A percentile compares a stretch with the other conserved stretches of the same genome.
phyloP scores from a whole-genome alignment of 768 basidiomycete genomes.

The Boletus rufocinnamomeus region DNA sequence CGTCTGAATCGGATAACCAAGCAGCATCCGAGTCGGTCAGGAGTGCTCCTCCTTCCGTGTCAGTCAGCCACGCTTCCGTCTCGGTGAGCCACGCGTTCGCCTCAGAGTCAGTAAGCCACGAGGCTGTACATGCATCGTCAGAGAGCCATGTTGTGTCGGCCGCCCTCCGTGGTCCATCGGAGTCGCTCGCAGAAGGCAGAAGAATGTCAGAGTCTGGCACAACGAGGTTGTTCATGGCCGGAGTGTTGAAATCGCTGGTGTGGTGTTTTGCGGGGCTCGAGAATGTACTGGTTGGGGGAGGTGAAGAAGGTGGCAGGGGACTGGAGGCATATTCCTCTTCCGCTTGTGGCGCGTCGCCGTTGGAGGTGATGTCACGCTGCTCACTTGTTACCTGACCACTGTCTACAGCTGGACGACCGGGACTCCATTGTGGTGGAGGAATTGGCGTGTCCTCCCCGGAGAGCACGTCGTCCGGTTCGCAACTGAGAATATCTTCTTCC shows the following conservation, averaged over 20 bases:
- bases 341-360: constrained; percentile 23
- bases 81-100: constrained; percentile 29
- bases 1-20: constrained; percentile 38
- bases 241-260: background rate
- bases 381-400: constrained; percentile 1
- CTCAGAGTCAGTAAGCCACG: constrained; percentile 23
- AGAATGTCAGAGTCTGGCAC: constrained; percentile 20
- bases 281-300: constrained; percentile 55
- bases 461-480: constrained; percentile 42
- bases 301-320: constrained; percentile 64
- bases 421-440: constrained; percentile 18
- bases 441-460: constrained; percentile 48
- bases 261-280: constrained; percentile 25
- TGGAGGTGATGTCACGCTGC: constrained; percentile 19
- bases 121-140: constrained; percentile 6
- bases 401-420: background rate
- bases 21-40: constrained; percentile 41
- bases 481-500: constrained; percentile 29
- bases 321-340: constrained; percentile 39
- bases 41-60: constrained; percentile 43
- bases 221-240: constrained; percentile 22
- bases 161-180: background rate
- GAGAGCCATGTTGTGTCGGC: constrained; percentile 11
- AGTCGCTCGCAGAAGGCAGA: constrained; percentile 10
- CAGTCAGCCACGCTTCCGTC: constrained; percentile 33